Evolutionary conservation across 1,139 yeast species (phyloP), one percentile per base, ranked within the genome.

Genomic region (Suhomyces bokatorum): DNA sequence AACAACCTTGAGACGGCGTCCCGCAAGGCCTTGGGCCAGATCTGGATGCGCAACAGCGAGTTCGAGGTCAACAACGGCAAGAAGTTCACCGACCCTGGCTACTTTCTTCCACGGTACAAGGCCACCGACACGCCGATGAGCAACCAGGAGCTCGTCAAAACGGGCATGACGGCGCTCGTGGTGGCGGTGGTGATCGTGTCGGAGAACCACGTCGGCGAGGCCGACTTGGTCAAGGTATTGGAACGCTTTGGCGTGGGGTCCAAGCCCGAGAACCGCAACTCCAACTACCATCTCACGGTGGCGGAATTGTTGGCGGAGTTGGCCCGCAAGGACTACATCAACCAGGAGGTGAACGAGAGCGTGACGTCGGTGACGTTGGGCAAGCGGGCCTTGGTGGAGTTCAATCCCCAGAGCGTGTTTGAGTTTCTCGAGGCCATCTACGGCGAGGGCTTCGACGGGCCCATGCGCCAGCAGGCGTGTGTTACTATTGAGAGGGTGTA

Each of bases 141-240:
- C 17, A 64, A 65, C 48, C 44, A 39, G 9, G 73, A 70, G 20
- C 52, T 70, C 32, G 59, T 67, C 10, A 66, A 62, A 45, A 49
- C 55, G 1, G 77, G 75, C 6, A 35, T 70, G 1, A 47, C 64
- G 40, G 47, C 63, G 16, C 46, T 65, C 16, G 53, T 70, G 3
- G 43, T 70, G 13, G 46, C 66, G 10, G 36, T 68, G n/a, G 48
- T 73, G 9, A 58, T 73, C 1, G 50, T 72, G 12, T 55, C 65
- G 26, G 73, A 68, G 28, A 71, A 72, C 49, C 65, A 69, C 47
- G 41, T 69, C 3, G 52, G 60, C 10, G 75, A 70, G 47, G 28
- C 41, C 3, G 64, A 60, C 22, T 52, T 74, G 22, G 37, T 60
- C 1, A 52, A 49, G 6, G 43, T 48, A 4, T 50, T 73, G 27